These are phyloP conservation scores for Uronychia setigera DNA, from an alignment of 73 alveolate genomes.

Conservation along the genomic window DNA sequence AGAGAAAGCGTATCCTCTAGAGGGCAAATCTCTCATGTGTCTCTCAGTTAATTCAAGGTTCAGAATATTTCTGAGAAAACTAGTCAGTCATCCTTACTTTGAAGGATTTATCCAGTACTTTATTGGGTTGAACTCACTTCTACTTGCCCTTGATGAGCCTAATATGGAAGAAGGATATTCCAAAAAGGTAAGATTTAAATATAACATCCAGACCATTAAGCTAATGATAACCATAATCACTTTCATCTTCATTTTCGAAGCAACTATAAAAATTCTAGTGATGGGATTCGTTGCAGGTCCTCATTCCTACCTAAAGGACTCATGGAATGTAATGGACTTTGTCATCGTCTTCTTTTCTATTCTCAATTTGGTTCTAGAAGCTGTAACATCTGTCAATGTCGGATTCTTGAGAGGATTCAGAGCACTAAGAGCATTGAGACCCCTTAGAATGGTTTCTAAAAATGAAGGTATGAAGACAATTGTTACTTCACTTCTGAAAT, in stretches of 20 bases:
- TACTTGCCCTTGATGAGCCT: constrained; percentile 63
- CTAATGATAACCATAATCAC: constrained; percentile 21
- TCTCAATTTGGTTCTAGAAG: constrained; percentile 36
- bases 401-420: constrained; percentile 61
- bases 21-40: constrained; percentile 46
- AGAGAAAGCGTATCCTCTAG: neutral
- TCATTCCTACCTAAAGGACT: constrained; percentile 48
- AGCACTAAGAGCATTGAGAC: constrained; percentile 82
- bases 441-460: constrained; percentile 76
- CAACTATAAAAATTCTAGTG: constrained; percentile 42
- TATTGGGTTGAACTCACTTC: constrained; percentile 49
- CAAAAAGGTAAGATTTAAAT: neutral
- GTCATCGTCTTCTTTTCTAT: constrained; percentile 39
- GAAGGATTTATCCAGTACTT: constrained; percentile 56
- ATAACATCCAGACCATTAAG: neutral
- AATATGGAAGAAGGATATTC: constrained; percentile 8
- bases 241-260: constrained; percentile 45
- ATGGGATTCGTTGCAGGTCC: constrained; percentile 54
- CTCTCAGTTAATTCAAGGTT: constrained; percentile 22
- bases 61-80: constrained; percentile 15
- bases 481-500: constrained; percentile 58
- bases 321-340: constrained; percentile 69
- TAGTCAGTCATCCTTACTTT: constrained; percentile 58
- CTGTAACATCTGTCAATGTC: constrained; percentile 15
- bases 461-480: constrained; percentile 79